These are phyloP conservation scores for Cladophialophora bantiana DNA, from an alignment of 2,329 filamentous ascomycete genomes.

Conservation along the genomic window DNA sequence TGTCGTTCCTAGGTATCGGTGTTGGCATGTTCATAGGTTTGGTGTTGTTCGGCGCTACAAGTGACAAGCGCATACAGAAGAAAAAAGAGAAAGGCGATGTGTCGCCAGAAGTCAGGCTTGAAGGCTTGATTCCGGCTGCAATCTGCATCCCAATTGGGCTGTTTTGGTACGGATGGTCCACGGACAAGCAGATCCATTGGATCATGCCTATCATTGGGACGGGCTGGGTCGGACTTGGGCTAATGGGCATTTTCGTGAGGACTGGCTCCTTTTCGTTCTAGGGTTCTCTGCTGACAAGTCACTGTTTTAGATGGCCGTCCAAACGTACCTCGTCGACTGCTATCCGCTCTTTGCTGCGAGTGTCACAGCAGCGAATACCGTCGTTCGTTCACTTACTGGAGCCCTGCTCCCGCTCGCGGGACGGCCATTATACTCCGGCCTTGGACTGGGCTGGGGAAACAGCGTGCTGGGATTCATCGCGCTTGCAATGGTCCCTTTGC, in stretches of 20 bases:
- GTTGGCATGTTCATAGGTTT: constrained; percentile 64
- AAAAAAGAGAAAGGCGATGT: constrained; percentile 40
- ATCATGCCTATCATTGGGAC: constrained; percentile 56
- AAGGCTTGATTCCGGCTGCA: constrained; percentile 58
- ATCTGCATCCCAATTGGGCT: constrained; percentile 56
- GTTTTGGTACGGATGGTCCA: constrained; percentile 58
- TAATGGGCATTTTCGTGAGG: constrained; percentile 41
- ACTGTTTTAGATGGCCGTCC: constrained; percentile 41
- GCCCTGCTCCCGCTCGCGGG: constrained; percentile 60
- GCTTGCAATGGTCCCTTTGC: constrained; percentile 42
- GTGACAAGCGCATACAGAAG: constrained; percentile 50
- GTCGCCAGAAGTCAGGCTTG: constrained; percentile 62
- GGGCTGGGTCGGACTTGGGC: constrained; percentile 47
- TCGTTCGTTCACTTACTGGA: constrained; percentile 54
- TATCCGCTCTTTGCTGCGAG: constrained; percentile 57
- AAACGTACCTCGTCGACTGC: constrained; percentile 43
- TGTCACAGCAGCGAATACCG: constrained; percentile 56
- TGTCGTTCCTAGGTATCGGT: constrained; percentile 67
- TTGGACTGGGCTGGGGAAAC: constrained; percentile 51
- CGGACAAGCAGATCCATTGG: constrained; percentile 48
- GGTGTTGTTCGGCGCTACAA: constrained; percentile 52
- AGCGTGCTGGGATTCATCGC: constrained; percentile 53
- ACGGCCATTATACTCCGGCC: constrained; percentile 47
- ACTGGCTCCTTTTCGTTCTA: neutral
- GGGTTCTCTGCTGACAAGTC: neutral